A percentile compares a stretch with the other conserved stretches of the same genome.
Evolutionary conservation across 1,139 yeast species (phyloP).

Genomic region (Candida sanyaensis): DNA sequence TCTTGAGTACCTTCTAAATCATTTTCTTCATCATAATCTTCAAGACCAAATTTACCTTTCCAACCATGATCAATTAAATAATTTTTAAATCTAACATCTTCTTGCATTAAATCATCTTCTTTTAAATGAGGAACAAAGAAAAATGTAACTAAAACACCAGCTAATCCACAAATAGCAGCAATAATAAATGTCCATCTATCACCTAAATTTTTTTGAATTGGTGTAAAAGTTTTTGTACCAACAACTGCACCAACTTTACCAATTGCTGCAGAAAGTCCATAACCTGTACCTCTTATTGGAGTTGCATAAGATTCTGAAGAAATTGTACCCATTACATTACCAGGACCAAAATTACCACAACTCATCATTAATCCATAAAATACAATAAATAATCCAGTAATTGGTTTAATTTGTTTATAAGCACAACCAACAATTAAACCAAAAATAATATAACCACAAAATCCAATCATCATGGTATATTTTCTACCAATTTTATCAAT

Average conservation of each 20-base stretch:
- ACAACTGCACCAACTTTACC: slow-evolving; percentile 55
- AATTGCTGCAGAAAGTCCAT: slow-evolving; percentile 50
- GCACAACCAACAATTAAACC: slow-evolving; percentile 52
- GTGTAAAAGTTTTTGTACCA: slow-evolving; percentile 47
- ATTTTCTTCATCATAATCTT: slow-evolving; percentile 23
- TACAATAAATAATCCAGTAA: slow-evolving; percentile 45
- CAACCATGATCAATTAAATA: slow-evolving; percentile 68
- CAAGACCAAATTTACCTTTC: slow-evolving; percentile 58
- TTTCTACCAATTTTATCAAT: slow-evolving; percentile 47
- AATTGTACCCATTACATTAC: slow-evolving; percentile 69
- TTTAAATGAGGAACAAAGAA: slow-evolving; percentile 66
- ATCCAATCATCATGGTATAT: slow-evolving; percentile 48
- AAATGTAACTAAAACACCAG: slow-evolving; percentile 62
- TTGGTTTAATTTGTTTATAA: slow-evolving; percentile 39
- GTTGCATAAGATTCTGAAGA: slow-evolving; percentile 74
- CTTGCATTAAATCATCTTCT: slow-evolving; percentile 67
- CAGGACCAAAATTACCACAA: slow-evolving; percentile 75
- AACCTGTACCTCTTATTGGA: slow-evolving; percentile 69
- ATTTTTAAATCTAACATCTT: slow-evolving; percentile 63
- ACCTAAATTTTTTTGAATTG: slow-evolving; percentile 38
- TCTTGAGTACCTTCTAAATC: slow-evolving; percentile 12
- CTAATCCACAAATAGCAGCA: slow-evolving; percentile 70
- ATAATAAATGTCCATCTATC: slow-evolving; percentile 49
- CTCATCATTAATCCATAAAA: slow-evolving; percentile 47
- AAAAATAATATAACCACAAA: slow-evolving; percentile 47